Conservation (phyloP, 2,329 filamentous ascomycete genomes). For the Emergomyces pasteurianus region DNA sequence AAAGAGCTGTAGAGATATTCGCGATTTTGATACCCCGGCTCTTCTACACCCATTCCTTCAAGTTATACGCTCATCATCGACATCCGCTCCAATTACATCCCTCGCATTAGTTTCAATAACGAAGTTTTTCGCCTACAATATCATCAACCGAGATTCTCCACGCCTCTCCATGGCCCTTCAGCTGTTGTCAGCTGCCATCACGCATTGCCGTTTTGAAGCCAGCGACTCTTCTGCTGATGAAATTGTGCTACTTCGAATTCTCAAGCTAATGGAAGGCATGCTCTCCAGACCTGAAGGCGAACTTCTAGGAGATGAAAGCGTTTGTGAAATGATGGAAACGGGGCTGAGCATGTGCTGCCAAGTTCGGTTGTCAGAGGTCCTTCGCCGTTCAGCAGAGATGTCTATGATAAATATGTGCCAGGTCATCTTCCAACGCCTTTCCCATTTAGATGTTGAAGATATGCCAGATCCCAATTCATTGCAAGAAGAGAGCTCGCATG, state of each 20-base stretch:
- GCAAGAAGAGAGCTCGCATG: conserved; percentile 47
- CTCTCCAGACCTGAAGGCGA: conserved; percentile 86
- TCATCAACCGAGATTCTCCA: conserved; percentile 75
- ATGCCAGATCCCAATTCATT: conserved; percentile 54
- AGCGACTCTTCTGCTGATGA: conserved; percentile 92
- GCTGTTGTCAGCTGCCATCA: conserved; percentile 83
- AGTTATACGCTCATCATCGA: conserved; percentile 91
- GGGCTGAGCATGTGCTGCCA: conserved; percentile 96
- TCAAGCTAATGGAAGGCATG: conserved; percentile 98
- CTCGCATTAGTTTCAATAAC: conserved; percentile 86
- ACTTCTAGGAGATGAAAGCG: conserved; percentile 91
- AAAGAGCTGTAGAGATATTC: conserved; percentile 80
- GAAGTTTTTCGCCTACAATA: conserved; percentile 92
- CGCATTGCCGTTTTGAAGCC: conserved; percentile 93
- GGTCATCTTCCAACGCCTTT: conserved; percentile 89
- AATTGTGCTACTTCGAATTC: conserved; percentile 83
- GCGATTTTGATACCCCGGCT: conserved; percentile 74
- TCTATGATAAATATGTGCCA: conserved; percentile 99
- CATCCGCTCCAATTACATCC: conserved; percentile 90
- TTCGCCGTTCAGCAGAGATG: conserved; percentile 85
- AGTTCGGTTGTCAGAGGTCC: conserved; percentile 74
- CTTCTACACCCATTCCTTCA: conserved; percentile 90
- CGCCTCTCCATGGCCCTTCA: conserved; percentile 88
- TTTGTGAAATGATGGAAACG: conserved; percentile 99
- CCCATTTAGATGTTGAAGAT: conserved; percentile 68